Base-by-base conservation (phyloP, 306 rosid genomes). In the Vicia faba region DNA sequence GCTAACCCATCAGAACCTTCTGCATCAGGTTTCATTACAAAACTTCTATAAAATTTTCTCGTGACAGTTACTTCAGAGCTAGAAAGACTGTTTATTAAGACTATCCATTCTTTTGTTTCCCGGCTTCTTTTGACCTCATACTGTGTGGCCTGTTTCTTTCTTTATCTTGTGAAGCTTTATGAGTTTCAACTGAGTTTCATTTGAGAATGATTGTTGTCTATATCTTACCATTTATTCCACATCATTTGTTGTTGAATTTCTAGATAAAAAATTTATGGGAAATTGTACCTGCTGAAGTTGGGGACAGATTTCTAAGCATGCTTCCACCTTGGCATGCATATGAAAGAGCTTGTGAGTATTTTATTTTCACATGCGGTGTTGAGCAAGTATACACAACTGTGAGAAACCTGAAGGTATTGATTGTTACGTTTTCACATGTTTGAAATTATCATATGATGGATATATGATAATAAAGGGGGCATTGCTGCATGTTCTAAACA, bases 281-380 rank as follows among this genome's bases (percentile, higher is more conserved):
- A 66, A 1, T 75, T 65, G 95, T 93, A 46, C 97, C 98, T 59
- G 89, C 89, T 75, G 71, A 72, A 84, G 74, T 38, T 56, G 98
- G 98, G 61, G 96, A 93, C 80, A 88, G 89, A 82, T 93, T 93
- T 84, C 80, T 93, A 79, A 89, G 91, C 80, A 86, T 93, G 88
- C 91, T 93, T 72, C 97, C 98, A 66, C 84, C 98, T 45, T 93
- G 98, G 98, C 98, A 93, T 78, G 97, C 97, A 8, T 93, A 93
- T 25, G 98, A 93, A 80, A 85, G 98, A 58, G 96, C 96, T 77
- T 56, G 72, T 64, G 98, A 88, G 83, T 93, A 93, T 83, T 93
- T 89, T 74, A 88, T 72, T 57, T 88, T 93, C 79, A 79, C 97
- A 15, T 6, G 7, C 15, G 98, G 97, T 70, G 25, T 69, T 44